Percentiles rank a stretch among this genome's conserved stretches.
These are phyloP conservation scores for Colletotrichum graminicola DNA, from an alignment of 2,329 filamentous ascomycete species.

Conservation along the genomic window DNA sequence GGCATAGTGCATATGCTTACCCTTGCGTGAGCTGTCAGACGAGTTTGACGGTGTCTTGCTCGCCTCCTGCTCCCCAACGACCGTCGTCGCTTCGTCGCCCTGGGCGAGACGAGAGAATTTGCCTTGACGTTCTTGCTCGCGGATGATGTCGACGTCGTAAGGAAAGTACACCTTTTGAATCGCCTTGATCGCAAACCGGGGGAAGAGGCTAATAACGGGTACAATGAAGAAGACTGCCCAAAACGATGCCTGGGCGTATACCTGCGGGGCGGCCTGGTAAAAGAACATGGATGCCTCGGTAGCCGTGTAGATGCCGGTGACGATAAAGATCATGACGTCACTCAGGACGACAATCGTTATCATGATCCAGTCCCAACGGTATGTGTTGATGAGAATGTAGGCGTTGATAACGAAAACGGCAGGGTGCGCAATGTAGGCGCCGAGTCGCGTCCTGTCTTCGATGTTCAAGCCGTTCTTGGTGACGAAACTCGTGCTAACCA, in stretches of 20 bases:
- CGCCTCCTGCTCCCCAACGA: constrained; percentile 43
- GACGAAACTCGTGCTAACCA: constrained; percentile 75
- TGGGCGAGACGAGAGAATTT: constrained; percentile 81
- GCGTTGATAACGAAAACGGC: constrained; percentile 90
- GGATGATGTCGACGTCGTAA: constrained; percentile 93
- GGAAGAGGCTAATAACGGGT: constrained; percentile 84
- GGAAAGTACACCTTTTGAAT: constrained; percentile 96
- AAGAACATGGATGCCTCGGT: constrained; percentile 60
- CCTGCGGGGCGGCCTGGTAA: constrained; percentile 81
- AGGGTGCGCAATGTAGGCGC: constrained; percentile 86
- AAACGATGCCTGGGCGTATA: constrained; percentile 85
- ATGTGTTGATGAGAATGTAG: constrained; percentile 96
- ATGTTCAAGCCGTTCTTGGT: constrained; percentile 81
- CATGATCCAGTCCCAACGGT: constrained; percentile 98
- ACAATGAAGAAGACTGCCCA: constrained; percentile 88
- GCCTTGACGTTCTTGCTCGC: constrained; percentile 88
- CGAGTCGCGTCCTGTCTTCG: constrained; percentile 84
- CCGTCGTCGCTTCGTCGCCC: constrained; percentile 38
- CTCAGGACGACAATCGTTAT: constrained; percentile 84
- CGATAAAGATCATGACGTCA: constrained; percentile 90
- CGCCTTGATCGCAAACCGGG: constrained; percentile 87
- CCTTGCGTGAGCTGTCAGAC: constrained; percentile 70
- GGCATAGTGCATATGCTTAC: constrained; percentile 69
- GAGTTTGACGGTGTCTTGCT: constrained; percentile 61
- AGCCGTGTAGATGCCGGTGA: constrained; percentile 87